A percentile compares a stretch with the other conserved stretches of the same genome.
Conservation (phyloP, 202 grass and related monocot species). For the Bolboschoenoplectus hybrid region DNA sequence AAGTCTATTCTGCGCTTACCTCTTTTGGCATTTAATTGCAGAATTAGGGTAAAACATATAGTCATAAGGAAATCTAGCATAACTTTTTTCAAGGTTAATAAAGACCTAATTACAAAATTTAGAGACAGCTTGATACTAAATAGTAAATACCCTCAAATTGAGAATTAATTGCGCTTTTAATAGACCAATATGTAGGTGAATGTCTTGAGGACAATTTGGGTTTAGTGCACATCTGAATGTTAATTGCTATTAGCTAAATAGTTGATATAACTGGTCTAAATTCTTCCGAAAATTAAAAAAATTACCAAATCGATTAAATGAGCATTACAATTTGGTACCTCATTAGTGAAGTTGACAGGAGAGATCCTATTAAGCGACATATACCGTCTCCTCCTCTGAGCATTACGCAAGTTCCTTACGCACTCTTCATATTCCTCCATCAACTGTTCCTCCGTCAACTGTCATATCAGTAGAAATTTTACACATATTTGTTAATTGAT, state of each 20-base stretch:
- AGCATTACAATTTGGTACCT: constrained; percentile 50
- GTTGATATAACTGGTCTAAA: not conserved
- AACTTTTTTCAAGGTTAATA: not conserved
- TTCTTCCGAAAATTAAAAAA: not conserved
- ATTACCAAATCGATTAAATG: constrained; percentile 35
- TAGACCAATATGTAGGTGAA: not conserved
- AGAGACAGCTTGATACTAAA: not conserved
- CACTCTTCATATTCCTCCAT: constrained; percentile 86
- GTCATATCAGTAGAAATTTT: constrained; percentile 36
- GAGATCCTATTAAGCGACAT: constrained; percentile 69
- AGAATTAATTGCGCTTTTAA: not conserved
- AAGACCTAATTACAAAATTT: not conserved
- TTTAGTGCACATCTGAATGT: not conserved
- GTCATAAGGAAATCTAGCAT: not conserved
- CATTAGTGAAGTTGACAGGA: constrained; percentile 75
- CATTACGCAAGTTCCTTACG: constrained; percentile 58
- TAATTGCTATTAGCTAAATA: not conserved
- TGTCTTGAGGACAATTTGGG: not conserved
- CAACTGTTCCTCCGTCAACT: constrained; percentile 83
- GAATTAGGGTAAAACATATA: not conserved
- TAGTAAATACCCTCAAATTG: not conserved
- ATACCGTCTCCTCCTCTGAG: constrained; percentile 68
- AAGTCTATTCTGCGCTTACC: not conserved
- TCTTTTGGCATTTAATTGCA: not conserved
- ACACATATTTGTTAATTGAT: not conserved